Percentiles rank a stretch among this genome's conserved stretches.
Evolutionary conservation across 345 rosid species (phyloP).

Genomic region (Citrus trifoliata): DNA sequence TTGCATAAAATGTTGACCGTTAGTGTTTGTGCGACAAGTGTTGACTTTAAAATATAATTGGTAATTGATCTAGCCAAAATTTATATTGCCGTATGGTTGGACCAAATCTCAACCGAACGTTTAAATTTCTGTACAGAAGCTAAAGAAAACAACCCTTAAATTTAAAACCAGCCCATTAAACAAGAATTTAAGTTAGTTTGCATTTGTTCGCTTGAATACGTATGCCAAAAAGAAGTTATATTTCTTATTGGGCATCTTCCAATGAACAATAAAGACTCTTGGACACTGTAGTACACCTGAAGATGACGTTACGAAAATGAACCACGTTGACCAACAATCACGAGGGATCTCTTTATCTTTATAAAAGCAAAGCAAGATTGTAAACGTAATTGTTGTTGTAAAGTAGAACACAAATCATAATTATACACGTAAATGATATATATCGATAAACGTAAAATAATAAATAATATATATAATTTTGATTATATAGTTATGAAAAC

Average conservation of each 20-base stretch:
- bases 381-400: background rate
- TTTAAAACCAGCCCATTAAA: background rate
- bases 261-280: background rate
- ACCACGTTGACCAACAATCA: constrained; percentile 1
- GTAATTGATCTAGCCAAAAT: background rate
- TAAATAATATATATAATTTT: no score
- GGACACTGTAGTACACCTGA: background rate
- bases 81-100: background rate
- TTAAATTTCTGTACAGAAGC: background rate
- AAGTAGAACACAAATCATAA: no score
- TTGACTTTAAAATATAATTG: background rate
- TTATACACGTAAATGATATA: fast-evolving
- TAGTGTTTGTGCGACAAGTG: background rate
- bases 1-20: background rate
- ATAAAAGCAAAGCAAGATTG: background rate
- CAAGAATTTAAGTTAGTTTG: background rate
- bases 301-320: constrained; percentile 14
- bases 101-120: constrained; percentile 18
- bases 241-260: background rate
- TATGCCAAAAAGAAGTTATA: background rate
- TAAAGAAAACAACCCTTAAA: background rate
- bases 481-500: fast-evolving
- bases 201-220: background rate
- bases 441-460: fast-evolving
- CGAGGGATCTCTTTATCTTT: background rate